Evolutionary conservation across 2,329 filamentous ascomycete species (phyloP).

Genomic region (Colletotrichum eremochloae): DNA sequence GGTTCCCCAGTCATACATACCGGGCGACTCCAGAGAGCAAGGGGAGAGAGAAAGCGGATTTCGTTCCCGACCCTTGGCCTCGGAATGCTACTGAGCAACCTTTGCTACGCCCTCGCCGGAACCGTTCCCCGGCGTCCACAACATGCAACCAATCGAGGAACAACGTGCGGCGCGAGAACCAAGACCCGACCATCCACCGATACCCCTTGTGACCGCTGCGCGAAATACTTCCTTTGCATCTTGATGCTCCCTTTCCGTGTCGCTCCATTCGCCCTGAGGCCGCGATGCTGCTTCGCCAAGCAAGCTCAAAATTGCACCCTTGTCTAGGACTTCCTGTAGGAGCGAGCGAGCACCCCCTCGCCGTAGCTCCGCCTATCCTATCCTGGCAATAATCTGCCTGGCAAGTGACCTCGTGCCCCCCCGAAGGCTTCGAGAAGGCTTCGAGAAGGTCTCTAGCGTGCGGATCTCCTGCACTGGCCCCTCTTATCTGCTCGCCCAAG

Average conservation of each 20-base stretch:
- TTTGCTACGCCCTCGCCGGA: neutral
- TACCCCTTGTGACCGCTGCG: constrained; percentile 6
- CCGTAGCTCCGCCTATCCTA: neutral
- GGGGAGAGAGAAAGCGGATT: too few species aligned
- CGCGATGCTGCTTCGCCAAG: neutral
- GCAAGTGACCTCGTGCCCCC: neutral
- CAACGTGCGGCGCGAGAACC: neutral
- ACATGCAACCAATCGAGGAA: constrained; percentile 5
- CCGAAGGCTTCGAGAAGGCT: constrained; percentile 16
- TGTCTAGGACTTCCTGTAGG: neutral
- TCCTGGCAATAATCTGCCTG: neutral
- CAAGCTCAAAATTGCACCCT: neutral
- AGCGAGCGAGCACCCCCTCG: neutral
- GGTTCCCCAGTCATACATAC: neutral
- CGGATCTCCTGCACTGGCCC: constrained; percentile 14
- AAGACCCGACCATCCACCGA: neutral
- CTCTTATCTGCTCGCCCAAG: constrained; percentile 6
- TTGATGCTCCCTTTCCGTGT: neutral
- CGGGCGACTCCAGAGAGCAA: neutral
- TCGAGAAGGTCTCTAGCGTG: constrained; percentile 34
- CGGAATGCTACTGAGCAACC: neutral
- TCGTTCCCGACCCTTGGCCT: neutral
- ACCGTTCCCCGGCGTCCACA: neutral
- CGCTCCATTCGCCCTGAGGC: neutral
- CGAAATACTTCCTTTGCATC: neutral